Evolutionary conservation across 495 filamentous ascomycete species (phyloP).

Genomic region (Hypomontagnella monticulosa): DNA sequence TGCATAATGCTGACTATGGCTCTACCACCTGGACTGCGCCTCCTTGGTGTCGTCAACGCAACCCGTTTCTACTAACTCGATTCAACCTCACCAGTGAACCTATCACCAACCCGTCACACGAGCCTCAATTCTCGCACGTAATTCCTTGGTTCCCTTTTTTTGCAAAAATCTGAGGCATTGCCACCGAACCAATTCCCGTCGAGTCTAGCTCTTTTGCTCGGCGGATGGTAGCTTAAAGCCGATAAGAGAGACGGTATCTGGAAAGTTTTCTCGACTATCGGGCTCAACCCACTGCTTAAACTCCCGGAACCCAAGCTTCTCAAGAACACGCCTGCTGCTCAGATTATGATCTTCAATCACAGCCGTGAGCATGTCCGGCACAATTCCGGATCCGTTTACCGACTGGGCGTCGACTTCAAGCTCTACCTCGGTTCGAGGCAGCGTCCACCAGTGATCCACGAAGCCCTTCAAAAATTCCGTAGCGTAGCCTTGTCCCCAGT

Average conservation of each 20-base stretch:
- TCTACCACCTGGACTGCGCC: no score
- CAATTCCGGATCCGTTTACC: conserved; percentile 30
- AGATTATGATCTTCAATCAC: conserved; percentile 39
- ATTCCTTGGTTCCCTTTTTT: no score
- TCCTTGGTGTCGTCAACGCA: no score
- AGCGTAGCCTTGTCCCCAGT: conserved; percentile 50
- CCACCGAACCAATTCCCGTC: no score
- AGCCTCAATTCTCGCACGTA: no score
- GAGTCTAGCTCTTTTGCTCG: conserved; percentile 8
- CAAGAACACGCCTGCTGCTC: conserved; percentile 47
- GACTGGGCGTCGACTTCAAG: conserved; percentile 38
- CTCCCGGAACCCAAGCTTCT: conserved; percentile 49
- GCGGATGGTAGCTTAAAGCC: conserved; percentile 27
- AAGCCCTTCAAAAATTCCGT: conserved; percentile 51
- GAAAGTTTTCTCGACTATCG: conserved; percentile 21
- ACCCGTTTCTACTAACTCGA: no score
- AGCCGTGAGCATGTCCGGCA: conserved; percentile 47
- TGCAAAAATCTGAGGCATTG: no score
- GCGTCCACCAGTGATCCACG: conserved; percentile 44
- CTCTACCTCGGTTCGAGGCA: conserved; percentile 48
- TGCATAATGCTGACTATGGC: no score
- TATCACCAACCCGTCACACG: no score
- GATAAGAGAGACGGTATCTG: conserved; percentile 2
- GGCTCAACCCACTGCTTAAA: conserved; percentile 43
- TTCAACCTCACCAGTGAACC: no score